phyloP scores from a whole-genome alignment of 164 flowering plant species.

The Taxillus chinensis region DNA sequence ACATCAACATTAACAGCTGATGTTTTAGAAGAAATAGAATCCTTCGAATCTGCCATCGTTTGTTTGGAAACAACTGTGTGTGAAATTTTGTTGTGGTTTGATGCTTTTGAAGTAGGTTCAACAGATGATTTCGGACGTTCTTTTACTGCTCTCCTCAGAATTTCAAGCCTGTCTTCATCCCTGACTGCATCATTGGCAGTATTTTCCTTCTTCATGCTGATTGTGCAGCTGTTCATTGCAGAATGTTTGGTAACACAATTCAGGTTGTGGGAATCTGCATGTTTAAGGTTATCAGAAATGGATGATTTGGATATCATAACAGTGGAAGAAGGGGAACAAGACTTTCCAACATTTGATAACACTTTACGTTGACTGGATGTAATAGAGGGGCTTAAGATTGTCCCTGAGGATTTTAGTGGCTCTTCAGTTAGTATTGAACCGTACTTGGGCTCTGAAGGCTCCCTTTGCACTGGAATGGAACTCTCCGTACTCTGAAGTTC shows the following conservation, averaged over 20 bases:
- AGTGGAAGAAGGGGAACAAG: constrained; percentile 26
- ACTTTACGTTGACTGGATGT: constrained; percentile 31
- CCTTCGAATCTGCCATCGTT: constrained; percentile 39
- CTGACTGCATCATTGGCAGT: constrained; percentile 12
- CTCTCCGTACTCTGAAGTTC: constrained; percentile 23
- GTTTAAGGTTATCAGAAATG: constrained; percentile 21
- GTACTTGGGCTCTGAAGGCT: constrained; percentile 29
- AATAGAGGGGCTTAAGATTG: constrained; percentile 13
- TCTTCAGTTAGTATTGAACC: constrained; percentile 25
- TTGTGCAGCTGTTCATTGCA: constrained; percentile 17
- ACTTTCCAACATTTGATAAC: constrained; percentile 31
- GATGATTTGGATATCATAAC: constrained; percentile 25
- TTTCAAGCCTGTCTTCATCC: constrained; percentile 31
- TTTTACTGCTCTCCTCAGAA: constrained; percentile 24
- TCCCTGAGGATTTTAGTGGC: constrained; percentile 16
- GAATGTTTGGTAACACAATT: constrained; percentile 21
- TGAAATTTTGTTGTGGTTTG: constrained; percentile 28
- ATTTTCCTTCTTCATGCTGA: constrained; percentile 32
- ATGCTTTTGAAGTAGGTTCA: constrained; percentile 27
- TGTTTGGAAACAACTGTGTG: constrained; percentile 31
- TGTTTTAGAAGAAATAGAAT: constrained; percentile 36
- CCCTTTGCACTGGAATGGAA: constrained; percentile 17
- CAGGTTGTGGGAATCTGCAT: constrained; percentile 22
- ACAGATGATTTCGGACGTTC: constrained; percentile 34
- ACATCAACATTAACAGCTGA: constrained; percentile 15